phyloP scores from a whole-genome alignment of 768 basidiomycete genomes.

The Chalciporus chontae region DNA sequence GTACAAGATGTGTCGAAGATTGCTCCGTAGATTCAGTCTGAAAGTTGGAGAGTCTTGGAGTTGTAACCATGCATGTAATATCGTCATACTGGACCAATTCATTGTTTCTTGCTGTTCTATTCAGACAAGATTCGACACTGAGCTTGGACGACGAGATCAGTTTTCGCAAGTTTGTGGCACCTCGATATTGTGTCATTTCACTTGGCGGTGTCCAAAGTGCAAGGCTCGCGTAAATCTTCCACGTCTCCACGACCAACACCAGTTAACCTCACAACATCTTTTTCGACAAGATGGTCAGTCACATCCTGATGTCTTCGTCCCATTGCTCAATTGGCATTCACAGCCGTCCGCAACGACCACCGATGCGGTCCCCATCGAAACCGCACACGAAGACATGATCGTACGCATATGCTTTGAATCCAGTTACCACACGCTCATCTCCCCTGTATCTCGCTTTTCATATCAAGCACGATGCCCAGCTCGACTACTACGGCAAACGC shows the following conservation, averaged over 20 bases:
- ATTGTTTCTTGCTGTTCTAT: no score
- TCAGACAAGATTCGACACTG: no score
- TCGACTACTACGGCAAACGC: constrained; percentile 96
- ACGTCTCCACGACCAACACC: not conserved
- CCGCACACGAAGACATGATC: constrained; percentile 98
- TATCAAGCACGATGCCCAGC: constrained; percentile 89
- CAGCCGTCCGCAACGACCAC: constrained; percentile 41
- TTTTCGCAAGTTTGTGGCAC: no score
- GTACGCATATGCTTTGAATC: constrained; percentile 38
- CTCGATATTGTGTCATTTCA: no score
- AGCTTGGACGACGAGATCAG: no score
- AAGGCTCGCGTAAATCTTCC: not conserved
- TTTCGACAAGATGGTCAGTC: not conserved
- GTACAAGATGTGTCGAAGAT: not conserved
- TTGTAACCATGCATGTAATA: no score
- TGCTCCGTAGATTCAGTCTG: no score
- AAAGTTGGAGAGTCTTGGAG: no score
- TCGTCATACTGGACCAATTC: no score
- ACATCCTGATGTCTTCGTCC: not conserved
- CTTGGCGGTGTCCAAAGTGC: not conserved
- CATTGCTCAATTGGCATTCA: not conserved
- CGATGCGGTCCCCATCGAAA: constrained; percentile 85
- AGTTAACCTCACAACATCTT: not conserved
- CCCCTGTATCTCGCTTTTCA: not conserved
- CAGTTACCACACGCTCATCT: not conserved